A percentile compares a stretch with the other conserved stretches of the same genome.
Evolutionary conservation across 495 filamentous ascomycete species (phyloP).

Genomic region (Beverwykella pulmonaria): DNA sequence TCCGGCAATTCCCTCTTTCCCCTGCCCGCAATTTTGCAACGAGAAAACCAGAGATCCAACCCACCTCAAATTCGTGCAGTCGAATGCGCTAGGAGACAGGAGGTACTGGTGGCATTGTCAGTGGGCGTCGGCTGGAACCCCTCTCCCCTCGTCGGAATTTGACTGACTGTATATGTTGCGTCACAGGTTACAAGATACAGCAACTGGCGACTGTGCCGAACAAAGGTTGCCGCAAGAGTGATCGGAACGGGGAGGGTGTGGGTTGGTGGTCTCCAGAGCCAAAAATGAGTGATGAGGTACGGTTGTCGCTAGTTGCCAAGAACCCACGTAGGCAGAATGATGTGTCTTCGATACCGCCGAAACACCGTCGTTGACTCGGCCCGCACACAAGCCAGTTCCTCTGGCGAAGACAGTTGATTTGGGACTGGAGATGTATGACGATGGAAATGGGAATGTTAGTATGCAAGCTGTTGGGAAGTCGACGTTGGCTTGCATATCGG

Average conservation of each 20-base stretch:
- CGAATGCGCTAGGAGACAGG: neutral
- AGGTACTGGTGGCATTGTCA: neutral
- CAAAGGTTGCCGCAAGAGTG: neutral
- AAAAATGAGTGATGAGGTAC: conserved; percentile 33
- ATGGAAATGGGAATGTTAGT: conserved; percentile 5
- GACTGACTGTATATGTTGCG: conserved; percentile 8
- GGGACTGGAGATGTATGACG: conserved; percentile 16
- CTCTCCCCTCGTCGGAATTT: conserved; percentile 7
- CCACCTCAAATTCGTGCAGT: neutral
- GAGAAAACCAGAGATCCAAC: neutral
- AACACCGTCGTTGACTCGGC: neutral
- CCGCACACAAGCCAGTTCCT: neutral
- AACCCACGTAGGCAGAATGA: conserved; percentile 37
- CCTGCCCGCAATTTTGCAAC: neutral
- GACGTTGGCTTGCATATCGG: conserved; percentile 33
- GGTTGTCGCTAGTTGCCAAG: conserved; percentile 32
- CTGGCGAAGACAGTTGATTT: neutral
- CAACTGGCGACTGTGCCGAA: neutral
- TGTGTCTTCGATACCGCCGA: conserved; percentile 20
- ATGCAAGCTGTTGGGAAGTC: conserved; percentile 18
- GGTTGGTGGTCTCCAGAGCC: conserved; percentile 6
- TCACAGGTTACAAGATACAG: neutral
- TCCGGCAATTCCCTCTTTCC: neutral
- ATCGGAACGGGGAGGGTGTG: conserved; percentile 3
- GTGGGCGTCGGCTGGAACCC: conserved; percentile 11